Base-by-base conservation (phyloP, 805 yeast species). In the Jamesozyma jinghongensis region DNA sequence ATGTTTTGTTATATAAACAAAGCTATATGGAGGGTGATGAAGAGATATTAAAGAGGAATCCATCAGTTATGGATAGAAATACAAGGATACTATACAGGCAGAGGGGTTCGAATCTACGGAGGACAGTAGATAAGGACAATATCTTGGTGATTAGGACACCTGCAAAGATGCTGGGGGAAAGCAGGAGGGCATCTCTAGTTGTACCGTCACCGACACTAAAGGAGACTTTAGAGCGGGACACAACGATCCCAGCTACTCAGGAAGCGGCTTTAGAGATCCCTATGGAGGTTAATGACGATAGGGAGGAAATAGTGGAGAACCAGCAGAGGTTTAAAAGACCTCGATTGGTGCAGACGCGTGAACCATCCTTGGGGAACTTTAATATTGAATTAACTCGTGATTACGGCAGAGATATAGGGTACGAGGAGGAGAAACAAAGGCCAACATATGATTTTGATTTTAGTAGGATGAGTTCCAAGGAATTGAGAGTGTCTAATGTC, bases 101-200 rank as follows among this genome's bases (percentile, higher is more conserved):
- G 47, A 45, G 64, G 17, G 64, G 64, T 13, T 56, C 58, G 30
- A 55, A 51, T 20, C 48, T 49, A 27, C 46, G 61, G 30, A 52
- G 38, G 30, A 48, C 51, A 11, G 51, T 44, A 4, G 58, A 56
- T 32, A 50, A 48, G 25, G 50, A 53, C 36, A 44, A 43, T 32
- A 40, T 43, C 12, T 30, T 49, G 16, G 49, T 53, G n/a, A 48
- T 54, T 12, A 37, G 42, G 19, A 44, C 53, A 5, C 55, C 54
- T 2, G 30, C 18, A 13, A 3, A 22, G 26, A 10, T 6, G 6
- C 10, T 22, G 6, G 6, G 6, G 6, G 26, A 22, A 10, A 22
- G 26, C 10, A 22, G 26, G 10, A 22, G 26, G 10, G 26, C 10
- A 6, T 22, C 26, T 22, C 10, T 22, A 22, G 10, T 22, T 7